Percentiles rank a stretch among this genome's conserved stretches.
Conservation (phyloP, 2,329 filamentous ascomycete genomes). For the Exophiala spinifera region DNA sequence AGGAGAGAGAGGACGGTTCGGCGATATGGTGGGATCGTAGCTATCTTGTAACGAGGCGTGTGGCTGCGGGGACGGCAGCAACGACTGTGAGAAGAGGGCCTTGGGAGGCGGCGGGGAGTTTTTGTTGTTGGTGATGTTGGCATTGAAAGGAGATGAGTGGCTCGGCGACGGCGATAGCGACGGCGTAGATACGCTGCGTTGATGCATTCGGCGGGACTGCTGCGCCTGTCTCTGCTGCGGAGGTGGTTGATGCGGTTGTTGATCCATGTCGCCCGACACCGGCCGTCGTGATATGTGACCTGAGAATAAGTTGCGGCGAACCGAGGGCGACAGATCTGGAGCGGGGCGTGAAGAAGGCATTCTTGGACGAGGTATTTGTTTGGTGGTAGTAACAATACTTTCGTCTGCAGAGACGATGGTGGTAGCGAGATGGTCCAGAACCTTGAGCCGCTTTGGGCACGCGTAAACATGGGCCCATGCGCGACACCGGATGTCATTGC, state of each 20-base stretch:
- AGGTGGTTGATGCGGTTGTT: not conserved
- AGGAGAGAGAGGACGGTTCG: constrained; percentile 23
- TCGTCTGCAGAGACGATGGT: too few species aligned
- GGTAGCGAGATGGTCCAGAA: too few species aligned
- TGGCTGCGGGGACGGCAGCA: constrained; percentile 4
- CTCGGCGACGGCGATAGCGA: constrained; percentile 21
- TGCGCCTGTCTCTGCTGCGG: not conserved
- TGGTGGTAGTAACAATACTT: too few species aligned
- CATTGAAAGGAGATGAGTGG: constrained; percentile 12
- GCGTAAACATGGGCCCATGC: too few species aligned
- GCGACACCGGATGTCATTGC: too few species aligned
- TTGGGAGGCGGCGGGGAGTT: not conserved
- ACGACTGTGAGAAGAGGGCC: constrained; percentile 1
- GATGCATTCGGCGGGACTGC: constrained; percentile 4
- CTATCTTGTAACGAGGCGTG: constrained; percentile 1
- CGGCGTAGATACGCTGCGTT: constrained; percentile 19
- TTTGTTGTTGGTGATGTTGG: constrained; percentile 1
- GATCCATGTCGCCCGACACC: constrained; percentile 21
- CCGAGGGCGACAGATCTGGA: constrained; percentile 28
- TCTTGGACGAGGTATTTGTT: not conserved
- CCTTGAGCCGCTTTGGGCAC: too few species aligned
- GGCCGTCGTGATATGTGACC: constrained; percentile 43
- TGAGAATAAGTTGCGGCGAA: constrained; percentile 46
- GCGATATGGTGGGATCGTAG: constrained; percentile 25
- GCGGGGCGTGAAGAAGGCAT: constrained; percentile 6